Percentiles rank a stretch among this genome's conserved stretches.
These are phyloP conservation scores for Leccinum imitatum DNA, from an alignment of 768 basidiomycete species.

Conservation along the genomic window DNA sequence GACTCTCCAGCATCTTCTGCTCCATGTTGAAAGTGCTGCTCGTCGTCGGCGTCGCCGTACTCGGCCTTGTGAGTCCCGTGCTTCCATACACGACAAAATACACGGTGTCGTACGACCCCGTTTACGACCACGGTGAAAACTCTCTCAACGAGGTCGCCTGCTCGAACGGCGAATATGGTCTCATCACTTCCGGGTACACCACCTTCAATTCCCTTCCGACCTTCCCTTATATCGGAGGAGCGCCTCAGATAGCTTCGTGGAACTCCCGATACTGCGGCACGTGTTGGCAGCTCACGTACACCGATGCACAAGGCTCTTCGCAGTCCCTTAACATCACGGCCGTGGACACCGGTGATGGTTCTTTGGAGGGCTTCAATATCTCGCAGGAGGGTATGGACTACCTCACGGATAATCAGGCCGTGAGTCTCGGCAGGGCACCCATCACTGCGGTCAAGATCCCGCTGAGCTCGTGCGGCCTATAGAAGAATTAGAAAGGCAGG, in stretches of 20 bases:
- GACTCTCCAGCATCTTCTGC: neutral
- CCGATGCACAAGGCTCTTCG: constrained; percentile 23
- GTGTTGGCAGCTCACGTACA: constrained; percentile 60
- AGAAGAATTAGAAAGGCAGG: neutral
- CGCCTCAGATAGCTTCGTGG: constrained; percentile 48
- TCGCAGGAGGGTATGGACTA: constrained; percentile 37
- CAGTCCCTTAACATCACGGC: constrained; percentile 49
- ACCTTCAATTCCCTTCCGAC: constrained; percentile 52
- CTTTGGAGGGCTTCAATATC: constrained; percentile 34
- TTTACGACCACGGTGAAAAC: constrained; percentile 45
- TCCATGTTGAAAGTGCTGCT: constrained; percentile 10
- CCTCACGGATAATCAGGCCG: constrained; percentile 33
- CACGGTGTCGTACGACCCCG: constrained; percentile 42
- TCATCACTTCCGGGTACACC: constrained; percentile 43
- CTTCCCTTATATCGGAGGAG: constrained; percentile 63
- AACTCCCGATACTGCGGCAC: constrained; percentile 55
- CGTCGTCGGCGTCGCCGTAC: neutral
- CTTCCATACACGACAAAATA: constrained; percentile 8
- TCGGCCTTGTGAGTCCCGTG: constrained; percentile 9
- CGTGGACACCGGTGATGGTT: constrained; percentile 44
- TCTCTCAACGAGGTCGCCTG: constrained; percentile 48
- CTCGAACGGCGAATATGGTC: constrained; percentile 52
- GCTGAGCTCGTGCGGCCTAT: constrained; percentile 13
- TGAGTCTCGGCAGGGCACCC: constrained; percentile 25
- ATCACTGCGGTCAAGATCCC: constrained; percentile 24